phyloP scores from a whole-genome alignment of 805 yeast species.

The Candida ficus region DNA sequence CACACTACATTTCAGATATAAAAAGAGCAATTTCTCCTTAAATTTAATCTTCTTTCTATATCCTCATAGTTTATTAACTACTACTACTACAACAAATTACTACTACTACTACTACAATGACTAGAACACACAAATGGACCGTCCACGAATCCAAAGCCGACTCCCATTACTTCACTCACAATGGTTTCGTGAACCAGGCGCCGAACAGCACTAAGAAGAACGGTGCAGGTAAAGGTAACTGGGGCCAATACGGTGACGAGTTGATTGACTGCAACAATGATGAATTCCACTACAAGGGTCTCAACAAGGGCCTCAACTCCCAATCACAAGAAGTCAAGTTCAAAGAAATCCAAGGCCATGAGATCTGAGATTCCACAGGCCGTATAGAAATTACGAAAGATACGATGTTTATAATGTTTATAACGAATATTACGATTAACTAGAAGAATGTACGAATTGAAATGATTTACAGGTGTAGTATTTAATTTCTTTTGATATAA shows the following conservation, averaged over 20 bases:
- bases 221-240: conserved; percentile 83
- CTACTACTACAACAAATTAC: not conserved
- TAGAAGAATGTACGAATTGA: not conserved
- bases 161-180: conserved; percentile 74
- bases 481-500: not conserved
- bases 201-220: conserved; percentile 76
- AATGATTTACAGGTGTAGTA: not conserved
- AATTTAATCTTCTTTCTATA: not conserved
- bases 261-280: conserved; percentile 48
- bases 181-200: conserved; percentile 60
- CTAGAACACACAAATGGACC: conserved; percentile 78
- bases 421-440: not conserved
- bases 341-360: conserved; percentile 9
- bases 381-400: no score
- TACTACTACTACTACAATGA: conserved; percentile 35
- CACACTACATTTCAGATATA: no score
- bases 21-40: no score
- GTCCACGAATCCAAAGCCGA: conserved; percentile 51
- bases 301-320: conserved; percentile 46
- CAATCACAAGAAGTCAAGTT: conserved; percentile 38
- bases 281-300: conserved; percentile 41
- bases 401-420: conserved; percentile 4
- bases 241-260: conserved; percentile 86
- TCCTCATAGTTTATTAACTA: not conserved
- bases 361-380: not conserved